Percentiles rank a stretch among this genome's conserved stretches.
Evolutionary conservation across 768 basidiomycete genomes (phyloP).

Genomic region (Dendrothele bispora): DNA sequence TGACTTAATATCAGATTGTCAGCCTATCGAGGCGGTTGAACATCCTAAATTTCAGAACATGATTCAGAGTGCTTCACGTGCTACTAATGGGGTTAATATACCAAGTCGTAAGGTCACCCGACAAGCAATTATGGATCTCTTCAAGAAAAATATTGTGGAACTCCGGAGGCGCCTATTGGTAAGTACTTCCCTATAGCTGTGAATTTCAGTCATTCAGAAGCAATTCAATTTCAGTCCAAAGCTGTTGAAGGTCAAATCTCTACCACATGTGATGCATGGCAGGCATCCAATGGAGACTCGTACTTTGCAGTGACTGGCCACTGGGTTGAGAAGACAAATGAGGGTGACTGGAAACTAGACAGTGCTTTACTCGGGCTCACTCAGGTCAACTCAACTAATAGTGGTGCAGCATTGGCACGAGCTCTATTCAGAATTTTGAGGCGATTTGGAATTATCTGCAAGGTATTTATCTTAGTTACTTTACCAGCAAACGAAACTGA

Average conservation of each 20-base stretch:
- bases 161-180: slow-evolving; percentile 21
- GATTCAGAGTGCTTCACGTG: slow-evolving; percentile 23
- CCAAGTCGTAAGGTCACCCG: slow-evolving; percentile 16
- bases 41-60: slow-evolving; percentile 24
- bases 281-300: slow-evolving; percentile 33
- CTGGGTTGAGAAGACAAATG: slow-evolving; percentile 32
- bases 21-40: slow-evolving; percentile 22
- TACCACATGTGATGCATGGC: slow-evolving; percentile 41
- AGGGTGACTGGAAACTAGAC: slow-evolving; percentile 28
- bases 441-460: slow-evolving; percentile 24
- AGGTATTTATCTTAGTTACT: slow-evolving; percentile 22
- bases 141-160: slow-evolving; percentile 14
- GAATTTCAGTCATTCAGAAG: neutral
- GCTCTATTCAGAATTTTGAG: slow-evolving; percentile 34
- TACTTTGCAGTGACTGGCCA: slow-evolving; percentile 40
- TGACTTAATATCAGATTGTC: slow-evolving; percentile 8
- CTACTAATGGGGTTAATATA: slow-evolving; percentile 24
- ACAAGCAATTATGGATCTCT: slow-evolving; percentile 18
- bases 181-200: neutral
- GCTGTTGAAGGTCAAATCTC: slow-evolving; percentile 22
- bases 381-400: slow-evolving; percentile 36
- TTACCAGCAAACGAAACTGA: neutral
- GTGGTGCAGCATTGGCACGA: slow-evolving; percentile 33
- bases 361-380: slow-evolving; percentile 33
- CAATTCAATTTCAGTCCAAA: slow-evolving; percentile 8